Evolutionary conservation across 257 asterid species (phyloP).

Genomic region (Gardenia jasminoides): DNA sequence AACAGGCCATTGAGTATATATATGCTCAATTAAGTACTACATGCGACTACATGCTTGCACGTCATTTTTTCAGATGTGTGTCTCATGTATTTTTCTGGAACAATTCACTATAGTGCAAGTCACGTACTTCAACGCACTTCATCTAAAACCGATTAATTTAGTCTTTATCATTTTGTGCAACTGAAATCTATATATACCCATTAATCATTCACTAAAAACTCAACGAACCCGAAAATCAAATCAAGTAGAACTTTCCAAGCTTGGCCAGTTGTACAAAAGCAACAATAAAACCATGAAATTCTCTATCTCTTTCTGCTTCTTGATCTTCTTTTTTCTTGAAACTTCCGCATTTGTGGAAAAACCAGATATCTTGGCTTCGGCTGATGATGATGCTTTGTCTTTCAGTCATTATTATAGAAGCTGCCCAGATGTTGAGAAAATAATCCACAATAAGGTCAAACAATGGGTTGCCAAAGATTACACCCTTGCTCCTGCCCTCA

Average conservation of each 20-base stretch:
- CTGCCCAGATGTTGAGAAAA: constrained; percentile 62
- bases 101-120: constrained; percentile 1
- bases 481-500: constrained; percentile 65
- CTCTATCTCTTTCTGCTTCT: background rate
- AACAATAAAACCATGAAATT: constrained; percentile 12
- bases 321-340: constrained; percentile 15
- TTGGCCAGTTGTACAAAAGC: background rate
- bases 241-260: background rate
- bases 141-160: background rate
- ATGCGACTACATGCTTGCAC: constrained; percentile 18
- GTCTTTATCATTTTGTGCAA: background rate
- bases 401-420: constrained; percentile 33
- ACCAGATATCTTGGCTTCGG: background rate
- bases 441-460: constrained; percentile 43
- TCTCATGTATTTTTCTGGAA: constrained; percentile 5
- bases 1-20: background rate
- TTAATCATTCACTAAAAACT: background rate
- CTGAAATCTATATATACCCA: background rate
- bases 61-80: constrained; percentile 6
- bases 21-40: background rate
- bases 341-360: background rate
- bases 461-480: constrained; percentile 55
- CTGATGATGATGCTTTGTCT: constrained; percentile 29
- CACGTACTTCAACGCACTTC: constrained; percentile 9
- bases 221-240: background rate